Evolutionary conservation across 768 basidiomycete species (phyloP).

Genomic region (Hericium rajendrae): DNA sequence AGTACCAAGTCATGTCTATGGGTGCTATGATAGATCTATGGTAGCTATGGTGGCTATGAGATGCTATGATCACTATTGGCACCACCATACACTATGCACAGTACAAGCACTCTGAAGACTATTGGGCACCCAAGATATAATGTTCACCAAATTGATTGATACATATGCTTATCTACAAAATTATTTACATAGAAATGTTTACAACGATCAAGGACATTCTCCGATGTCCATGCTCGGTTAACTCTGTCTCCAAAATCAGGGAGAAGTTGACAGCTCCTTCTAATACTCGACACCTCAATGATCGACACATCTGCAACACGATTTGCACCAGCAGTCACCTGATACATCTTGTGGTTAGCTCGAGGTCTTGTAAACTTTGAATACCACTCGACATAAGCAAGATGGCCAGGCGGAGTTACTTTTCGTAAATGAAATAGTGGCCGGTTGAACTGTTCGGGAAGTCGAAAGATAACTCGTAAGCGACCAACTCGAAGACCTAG

Average conservation of each 20-base stretch:
- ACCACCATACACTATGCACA: not conserved
- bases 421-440: not conserved
- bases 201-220: not conserved
- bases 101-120: not conserved
- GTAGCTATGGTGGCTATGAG: not conserved
- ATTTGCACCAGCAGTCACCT: not conserved
- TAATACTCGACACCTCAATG: not conserved
- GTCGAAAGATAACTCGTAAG: not conserved
- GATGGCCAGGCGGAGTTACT: not conserved
- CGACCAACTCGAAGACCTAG: not conserved
- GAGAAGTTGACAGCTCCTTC: not conserved
- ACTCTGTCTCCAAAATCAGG: not conserved
- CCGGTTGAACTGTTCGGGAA: not conserved
- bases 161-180: not conserved
- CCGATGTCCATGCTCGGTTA: not conserved
- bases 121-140: not conserved
- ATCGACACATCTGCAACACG: not conserved
- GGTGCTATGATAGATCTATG: not conserved
- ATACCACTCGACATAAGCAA: not conserved
- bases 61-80: not conserved
- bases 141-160: not conserved
- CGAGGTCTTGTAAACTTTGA: too few species aligned
- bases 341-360: not conserved
- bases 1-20: not conserved
- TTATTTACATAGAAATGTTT: not conserved